Base-by-base conservation (phyloP, 2,329 filamentous ascomycete genomes). In the Metarhizium anisopliae region DNA sequence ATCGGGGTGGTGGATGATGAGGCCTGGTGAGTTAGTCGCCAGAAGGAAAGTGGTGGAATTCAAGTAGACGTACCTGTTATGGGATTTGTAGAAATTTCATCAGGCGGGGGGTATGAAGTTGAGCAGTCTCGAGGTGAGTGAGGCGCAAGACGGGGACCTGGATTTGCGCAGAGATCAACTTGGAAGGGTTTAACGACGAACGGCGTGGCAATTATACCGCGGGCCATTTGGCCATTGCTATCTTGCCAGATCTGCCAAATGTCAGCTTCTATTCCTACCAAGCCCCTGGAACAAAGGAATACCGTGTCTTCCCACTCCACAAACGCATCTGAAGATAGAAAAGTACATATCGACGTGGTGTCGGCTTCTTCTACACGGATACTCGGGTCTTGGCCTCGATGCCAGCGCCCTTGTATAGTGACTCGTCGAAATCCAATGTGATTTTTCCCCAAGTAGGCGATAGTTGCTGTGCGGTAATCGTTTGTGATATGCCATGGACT, bases 351-450 rank as follows among this genome's bases (percentile, higher is more conserved):
- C 0, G 78, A 75, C 40, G 71, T 68, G 2, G 68, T 65, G 53
- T 84, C 79, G 1, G 62, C 58, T 18, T 66, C 58, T 30, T 72
- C 73, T 1, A 81, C 63, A 1, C 67, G 59, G 2, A 81, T 55
- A 1, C 62, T 59, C 1, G 77, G 72, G 1, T 67, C 58, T 16
- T 71, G 52, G 2, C 70, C 70, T 40, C 61, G 65, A 1, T 60
- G 59, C 72, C 72, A 76, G 0, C 65, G 49, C 0, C 62, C 64
- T 2, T 66, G 58, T 18, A 83, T 63, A 0, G 74, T 74, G 50
- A 84, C 60, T 45, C 72, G 71, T 18, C 80, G 74, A 60, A 84
- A 84, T 1, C 81, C 81, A 49, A 83, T 73, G 56, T 82, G 76
- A 59, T 79, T 77, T 40, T 69, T 71, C 1, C 77, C 68, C 10